A percentile compares a stretch with the other conserved stretches of the same genome.
These are phyloP conservation scores for Xylaria nigripes DNA, from an alignment of 495 filamentous ascomycete species.

Conservation along the genomic window DNA sequence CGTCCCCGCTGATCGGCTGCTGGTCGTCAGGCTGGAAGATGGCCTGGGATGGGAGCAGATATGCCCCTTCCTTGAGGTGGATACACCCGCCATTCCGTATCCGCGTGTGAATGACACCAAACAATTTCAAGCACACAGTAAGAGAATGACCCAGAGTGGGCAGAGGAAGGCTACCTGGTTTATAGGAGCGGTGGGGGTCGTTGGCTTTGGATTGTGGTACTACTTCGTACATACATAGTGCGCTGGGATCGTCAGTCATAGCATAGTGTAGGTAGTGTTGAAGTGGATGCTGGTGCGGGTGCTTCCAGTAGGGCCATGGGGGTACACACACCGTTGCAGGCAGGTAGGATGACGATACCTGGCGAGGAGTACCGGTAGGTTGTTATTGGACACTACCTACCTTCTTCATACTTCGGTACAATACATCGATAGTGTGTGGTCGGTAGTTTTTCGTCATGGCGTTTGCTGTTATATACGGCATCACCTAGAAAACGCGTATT, in stretches of 20 bases:
- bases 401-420: too few species aligned
- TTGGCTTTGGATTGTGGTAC: background rate
- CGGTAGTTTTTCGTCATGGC: background rate
- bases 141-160: background rate
- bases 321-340: background rate
- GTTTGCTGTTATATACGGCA: background rate
- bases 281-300: background rate
- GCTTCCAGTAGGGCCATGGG: background rate
- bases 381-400: background rate
- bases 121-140: constrained; percentile 11
- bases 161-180: background rate
- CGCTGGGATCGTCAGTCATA: background rate
- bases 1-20: constrained; percentile 13
- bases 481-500: background rate
- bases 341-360: background rate
- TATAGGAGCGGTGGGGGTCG: background rate
- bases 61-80: constrained; percentile 25
- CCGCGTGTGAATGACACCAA: constrained; percentile 20
- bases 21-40: constrained; percentile 19
- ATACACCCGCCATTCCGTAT: constrained; percentile 21
- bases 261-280: too few species aligned
- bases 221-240: background rate
- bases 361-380: background rate
- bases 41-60: constrained; percentile 27
- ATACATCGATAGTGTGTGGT: too few species aligned